Evolutionary conservation across 2,329 filamentous ascomycete species (phyloP).

Genomic region (Venturia carpophila): DNA sequence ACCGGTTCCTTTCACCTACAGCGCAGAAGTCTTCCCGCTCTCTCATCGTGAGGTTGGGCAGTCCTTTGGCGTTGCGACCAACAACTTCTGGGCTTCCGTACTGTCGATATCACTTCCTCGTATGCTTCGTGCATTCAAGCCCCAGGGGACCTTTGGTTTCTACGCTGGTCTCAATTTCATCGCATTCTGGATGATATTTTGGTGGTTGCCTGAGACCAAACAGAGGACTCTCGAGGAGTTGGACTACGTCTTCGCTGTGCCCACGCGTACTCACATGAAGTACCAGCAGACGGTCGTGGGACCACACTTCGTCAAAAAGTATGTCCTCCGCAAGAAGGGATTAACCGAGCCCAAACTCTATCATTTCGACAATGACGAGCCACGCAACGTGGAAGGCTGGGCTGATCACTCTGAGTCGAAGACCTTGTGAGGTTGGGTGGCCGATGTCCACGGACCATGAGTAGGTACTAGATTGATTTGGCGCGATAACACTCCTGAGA

Average conservation of each 20-base stretch:
- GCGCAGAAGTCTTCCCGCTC: constrained; percentile 61
- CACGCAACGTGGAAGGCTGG: neutral
- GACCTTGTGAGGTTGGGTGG: neutral
- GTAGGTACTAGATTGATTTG: neutral
- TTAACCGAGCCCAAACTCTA: constrained; percentile 31
- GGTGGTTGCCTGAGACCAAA: constrained; percentile 46
- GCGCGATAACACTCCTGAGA: constrained; percentile 1
- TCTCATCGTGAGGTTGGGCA: constrained; percentile 66
- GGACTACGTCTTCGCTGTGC: constrained; percentile 44
- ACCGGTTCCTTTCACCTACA: constrained; percentile 59
- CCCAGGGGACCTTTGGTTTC: constrained; percentile 52
- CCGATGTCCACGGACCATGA: too few species aligned
- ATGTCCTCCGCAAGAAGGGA: constrained; percentile 33
- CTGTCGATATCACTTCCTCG: constrained; percentile 57
- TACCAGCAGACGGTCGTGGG: constrained; percentile 35
- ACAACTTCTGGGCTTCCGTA: constrained; percentile 51
- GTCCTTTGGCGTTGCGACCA: constrained; percentile 61
- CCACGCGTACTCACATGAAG: constrained; percentile 33
- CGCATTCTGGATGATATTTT: constrained; percentile 56
- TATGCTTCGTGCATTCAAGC: constrained; percentile 45
- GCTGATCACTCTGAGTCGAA: neutral
- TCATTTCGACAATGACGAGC: constrained; percentile 27
- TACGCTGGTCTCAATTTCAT: constrained; percentile 54
- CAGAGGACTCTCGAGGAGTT: constrained; percentile 42
- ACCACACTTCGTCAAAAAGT: constrained; percentile 42